Base-by-base conservation (phyloP, 2,329 filamentous ascomycete species). In the Aspergillus fructus region DNA sequence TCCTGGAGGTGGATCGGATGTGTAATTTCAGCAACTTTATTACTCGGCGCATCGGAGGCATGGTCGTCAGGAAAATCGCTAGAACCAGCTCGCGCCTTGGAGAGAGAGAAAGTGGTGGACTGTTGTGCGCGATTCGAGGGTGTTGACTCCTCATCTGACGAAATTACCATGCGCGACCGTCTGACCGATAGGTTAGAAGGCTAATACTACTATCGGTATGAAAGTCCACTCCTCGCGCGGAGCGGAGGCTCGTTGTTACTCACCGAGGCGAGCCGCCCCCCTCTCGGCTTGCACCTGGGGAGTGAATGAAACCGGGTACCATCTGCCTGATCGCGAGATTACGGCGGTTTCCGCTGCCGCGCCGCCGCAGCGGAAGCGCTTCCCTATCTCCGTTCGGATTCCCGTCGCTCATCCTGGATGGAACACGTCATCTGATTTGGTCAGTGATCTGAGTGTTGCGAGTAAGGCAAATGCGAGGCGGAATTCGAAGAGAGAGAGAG, bases 381-480 rank as follows among this genome's bases (percentile, higher is more conserved):
- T 60, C 61, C 49, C 30, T 59, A 54, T 61, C 55, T 55, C 49
- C 54, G 46, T 55, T 58, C 59, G 24, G 49, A 59, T 56, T 61
- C 53, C 57, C 60, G 52, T 62, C 61, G 50, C 54, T 65, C 63
- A 65, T 65, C 27, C 60, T 65, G 53, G 48, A 52, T 53, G 57
- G 55, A 56, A 64, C 57, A 61, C 56, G 62, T 62, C 62, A 65
- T 65, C 63, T 65, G 58, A 45, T 47, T 39, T 37, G 19, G 53
- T 62, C 50, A 63, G 61, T 43, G 27, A 15, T 49, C 47, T 15
- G 54, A 37, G 40, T 23, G 34, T 45, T 30, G 46, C 46, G 30
- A 39, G 39, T n/a, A 52, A 40, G 27, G 15, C 34, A 33, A 39
- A 49, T 27, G 33, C 17, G 30, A 43, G 15, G n/a, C 43, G 51